Evolutionary conservation across 768 basidiomycete species (phyloP), one percentile per base, ranked within the genome.

Genomic region (Dioszegia hungarica): DNA sequence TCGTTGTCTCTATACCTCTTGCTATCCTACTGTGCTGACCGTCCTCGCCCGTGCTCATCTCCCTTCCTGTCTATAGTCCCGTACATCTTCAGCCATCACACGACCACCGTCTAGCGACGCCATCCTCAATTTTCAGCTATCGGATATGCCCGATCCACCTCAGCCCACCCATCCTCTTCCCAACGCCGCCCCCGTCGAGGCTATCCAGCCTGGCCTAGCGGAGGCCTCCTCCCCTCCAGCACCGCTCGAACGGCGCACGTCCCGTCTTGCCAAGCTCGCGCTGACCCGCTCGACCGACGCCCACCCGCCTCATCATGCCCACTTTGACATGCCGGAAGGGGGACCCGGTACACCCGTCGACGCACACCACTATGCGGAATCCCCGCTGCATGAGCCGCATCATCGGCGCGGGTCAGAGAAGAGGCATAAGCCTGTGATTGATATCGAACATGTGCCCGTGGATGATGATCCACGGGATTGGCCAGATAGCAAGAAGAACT

Each of bases 401-500:
- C 31, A 34, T 31, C 39, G 24, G 14, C 39, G 52, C 11, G 19
- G 24, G 9, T 31, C 25, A 17, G 45, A 40, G 22, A 3, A 12
- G 25, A 28, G n/a, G n/a, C 37, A 25, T 27, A 37, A 34, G 25
- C 62, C 64, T 3, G 63, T 66, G 14, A 40, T 75, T 14, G 76
- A 77, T 61, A 77, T 77, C 43, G 76, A 77, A 37, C 76, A 77
- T 67, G 67, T 71, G n/a, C 67, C 73, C 25, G 75, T 76, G 10
- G 74, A 76, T n/a, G 68, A 77, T 61, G 76, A 77, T 62, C 76
- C 76, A n/a, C 54, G 76, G 27, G 67, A 73, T 46, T 77, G 76
- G 76, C 64, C 61, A 25, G 43, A 62, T 34, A 43, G 54, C 29
- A 77, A 76, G 61, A 77, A 77, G 61, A 64, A 58, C 36, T 56